Conservation (phyloP, 768 basidiomycete genomes). For the Serpula lacrymans region DNA sequence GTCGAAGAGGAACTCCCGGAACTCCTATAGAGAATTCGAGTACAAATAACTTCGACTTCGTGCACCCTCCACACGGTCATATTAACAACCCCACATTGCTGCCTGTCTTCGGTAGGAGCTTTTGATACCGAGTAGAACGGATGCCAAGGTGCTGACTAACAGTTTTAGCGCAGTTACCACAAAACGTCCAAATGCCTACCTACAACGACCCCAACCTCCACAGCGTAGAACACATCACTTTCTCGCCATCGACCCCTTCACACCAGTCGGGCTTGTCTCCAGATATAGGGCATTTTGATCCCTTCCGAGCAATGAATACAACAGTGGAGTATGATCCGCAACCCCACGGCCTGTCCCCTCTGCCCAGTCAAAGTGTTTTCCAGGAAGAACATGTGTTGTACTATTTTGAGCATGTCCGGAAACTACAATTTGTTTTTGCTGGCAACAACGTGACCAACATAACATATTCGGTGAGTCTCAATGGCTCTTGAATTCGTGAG, state of each 20-base stretch:
- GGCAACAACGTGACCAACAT: slow-evolving; percentile 59
- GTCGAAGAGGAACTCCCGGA: slow-evolving; percentile 17
- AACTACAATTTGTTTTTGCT: slow-evolving; percentile 63
- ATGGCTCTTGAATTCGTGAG: not conserved
- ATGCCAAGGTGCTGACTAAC: slow-evolving; percentile 13
- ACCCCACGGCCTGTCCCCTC: slow-evolving; percentile 20
- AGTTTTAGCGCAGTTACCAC: slow-evolving; percentile 23
- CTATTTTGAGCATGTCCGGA: slow-evolving; percentile 72
- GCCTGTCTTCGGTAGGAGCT: slow-evolving; percentile 25
- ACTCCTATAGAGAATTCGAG: slow-evolving; percentile 19
- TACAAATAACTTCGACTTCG: slow-evolving; percentile 17
- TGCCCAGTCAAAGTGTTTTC: slow-evolving; percentile 38
- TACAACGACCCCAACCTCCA: slow-evolving; percentile 23
- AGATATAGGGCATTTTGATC: slow-evolving; percentile 28
- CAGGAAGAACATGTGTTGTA: slow-evolving; percentile 64
- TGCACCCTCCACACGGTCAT: slow-evolving; percentile 13
- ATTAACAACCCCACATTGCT: slow-evolving; percentile 22
- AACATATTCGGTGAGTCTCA: slow-evolving; percentile 57
- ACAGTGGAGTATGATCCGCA: slow-evolving; percentile 27
- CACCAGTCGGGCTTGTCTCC: slow-evolving; percentile 33
- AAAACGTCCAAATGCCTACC: slow-evolving; percentile 22
- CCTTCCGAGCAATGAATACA: slow-evolving; percentile 36
- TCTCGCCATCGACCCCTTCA: slow-evolving; percentile 30
- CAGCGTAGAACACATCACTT: slow-evolving; percentile 26
- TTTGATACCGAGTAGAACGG: not conserved